Conservation (phyloP, 106 monocot genomes). For the Gastrodia elata region DNA sequence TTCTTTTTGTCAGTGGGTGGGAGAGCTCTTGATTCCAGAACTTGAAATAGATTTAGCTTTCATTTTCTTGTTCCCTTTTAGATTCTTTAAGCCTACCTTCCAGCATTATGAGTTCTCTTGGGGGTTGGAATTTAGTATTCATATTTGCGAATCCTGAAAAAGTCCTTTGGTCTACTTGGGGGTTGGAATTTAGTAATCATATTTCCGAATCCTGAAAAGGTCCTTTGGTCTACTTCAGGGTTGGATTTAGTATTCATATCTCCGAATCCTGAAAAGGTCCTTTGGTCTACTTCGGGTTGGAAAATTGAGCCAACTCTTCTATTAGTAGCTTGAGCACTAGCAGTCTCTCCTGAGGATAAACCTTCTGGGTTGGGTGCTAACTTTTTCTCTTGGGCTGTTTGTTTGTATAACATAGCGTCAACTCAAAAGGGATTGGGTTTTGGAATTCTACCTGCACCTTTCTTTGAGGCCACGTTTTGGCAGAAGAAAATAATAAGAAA, state of each 20-base stretch:
- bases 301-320: no score
- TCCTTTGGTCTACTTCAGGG: no score
- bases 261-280: no score
- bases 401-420: no score
- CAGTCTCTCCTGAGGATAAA: no score
- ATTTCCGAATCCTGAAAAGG: no score
- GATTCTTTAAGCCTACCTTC: neutral
- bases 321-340: no score
- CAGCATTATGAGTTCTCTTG: neutral
- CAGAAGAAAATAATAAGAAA: neutral
- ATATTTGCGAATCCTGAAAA: neutral
- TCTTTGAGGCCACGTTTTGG: neutral
- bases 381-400: no score
- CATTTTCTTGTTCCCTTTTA: neutral
- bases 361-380: no score
- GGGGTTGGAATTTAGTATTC: neutral
- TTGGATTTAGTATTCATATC: neutral
- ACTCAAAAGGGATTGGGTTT: no score
- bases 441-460: neutral
- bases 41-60: neutral
- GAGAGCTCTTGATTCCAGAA: neutral
- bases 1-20: neutral
- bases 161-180: no score
- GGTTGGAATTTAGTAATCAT: neutral
- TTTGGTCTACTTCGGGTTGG: no score